A percentile compares a stretch with the other conserved stretches of the same genome.
phyloP scores from a whole-genome alignment of 345 rosid genomes.

The Turritis glabra region DNA sequence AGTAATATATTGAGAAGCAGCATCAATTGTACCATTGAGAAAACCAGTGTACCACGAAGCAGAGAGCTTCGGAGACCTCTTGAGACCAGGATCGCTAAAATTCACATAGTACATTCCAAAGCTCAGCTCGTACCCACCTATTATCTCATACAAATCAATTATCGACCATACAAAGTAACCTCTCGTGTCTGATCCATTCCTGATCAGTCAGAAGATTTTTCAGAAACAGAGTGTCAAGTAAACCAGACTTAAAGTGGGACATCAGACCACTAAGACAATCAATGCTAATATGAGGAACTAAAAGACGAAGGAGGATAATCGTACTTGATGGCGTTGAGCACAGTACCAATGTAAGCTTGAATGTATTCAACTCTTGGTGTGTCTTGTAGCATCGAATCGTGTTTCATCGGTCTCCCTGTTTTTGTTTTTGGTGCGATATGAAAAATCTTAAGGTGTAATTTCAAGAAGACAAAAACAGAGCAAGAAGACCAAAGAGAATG shows the following conservation, averaged over 20 bases:
- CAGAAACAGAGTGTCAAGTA: too few species aligned
- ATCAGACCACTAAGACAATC: too few species aligned
- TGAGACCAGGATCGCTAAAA: constrained; percentile 44
- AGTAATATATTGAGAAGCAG: constrained; percentile 4
- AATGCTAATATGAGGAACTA: too few species aligned
- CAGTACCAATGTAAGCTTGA: constrained; percentile 40
- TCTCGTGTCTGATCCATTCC: constrained; percentile 55
- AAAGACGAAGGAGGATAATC: too few species aligned
- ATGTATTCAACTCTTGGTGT: constrained; percentile 41
- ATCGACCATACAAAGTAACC: constrained; percentile 60
- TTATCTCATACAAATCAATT: constrained; percentile 46
- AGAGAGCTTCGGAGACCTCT: constrained; percentile 53
- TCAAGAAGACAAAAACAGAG: background rate
- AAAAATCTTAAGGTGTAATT: too few species aligned
- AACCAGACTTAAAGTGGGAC: too few species aligned
- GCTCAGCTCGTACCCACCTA: constrained; percentile 30
- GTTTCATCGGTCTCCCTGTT: constrained; percentile 37
- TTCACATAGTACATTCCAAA: constrained; percentile 50
- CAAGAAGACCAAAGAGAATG: constrained; percentile 1
- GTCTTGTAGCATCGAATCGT: constrained; percentile 42
- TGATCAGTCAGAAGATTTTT: too few species aligned
- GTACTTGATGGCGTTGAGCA: constrained; percentile 49
- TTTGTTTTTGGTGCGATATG: background rate
- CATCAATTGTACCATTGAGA: constrained; percentile 41
- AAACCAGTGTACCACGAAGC: constrained; percentile 54